phyloP scores from a whole-genome alignment of 305 asterid species.

The Solanum aculeatissimum region DNA sequence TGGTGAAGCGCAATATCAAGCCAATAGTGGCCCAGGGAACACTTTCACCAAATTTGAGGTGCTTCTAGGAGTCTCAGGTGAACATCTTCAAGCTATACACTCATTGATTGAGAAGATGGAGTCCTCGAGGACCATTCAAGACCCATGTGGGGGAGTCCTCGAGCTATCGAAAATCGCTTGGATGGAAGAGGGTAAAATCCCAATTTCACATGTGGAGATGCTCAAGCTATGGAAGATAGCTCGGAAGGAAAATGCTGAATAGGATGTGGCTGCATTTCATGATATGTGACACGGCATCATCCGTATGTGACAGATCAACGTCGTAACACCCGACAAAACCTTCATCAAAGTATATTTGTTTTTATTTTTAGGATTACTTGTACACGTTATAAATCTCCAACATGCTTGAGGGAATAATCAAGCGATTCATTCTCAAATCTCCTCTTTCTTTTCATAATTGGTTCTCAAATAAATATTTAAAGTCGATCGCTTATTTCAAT shows the following conservation, averaged over 20 bases:
- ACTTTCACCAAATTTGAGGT: background rate
- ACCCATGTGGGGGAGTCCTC: background rate
- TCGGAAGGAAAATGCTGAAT: background rate
- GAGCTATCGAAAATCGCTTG: background rate
- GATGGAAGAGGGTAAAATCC: background rate
- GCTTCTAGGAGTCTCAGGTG: background rate
- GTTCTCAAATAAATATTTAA: background rate
- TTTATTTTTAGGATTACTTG: background rate
- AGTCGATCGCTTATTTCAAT: background rate
- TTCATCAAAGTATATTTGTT: background rate
- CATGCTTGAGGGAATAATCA: background rate
- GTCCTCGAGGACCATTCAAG: background rate
- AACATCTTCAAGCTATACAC: background rate
- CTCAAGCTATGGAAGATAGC: background rate
- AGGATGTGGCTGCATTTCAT: background rate
- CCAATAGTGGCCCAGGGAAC: background rate
- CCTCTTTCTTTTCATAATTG: background rate
- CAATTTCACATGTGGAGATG: background rate
- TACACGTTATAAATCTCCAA: background rate
- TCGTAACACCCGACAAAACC: background rate
- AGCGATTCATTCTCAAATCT: background rate
- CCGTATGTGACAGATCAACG: background rate
- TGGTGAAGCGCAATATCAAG: background rate
- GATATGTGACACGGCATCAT: background rate
- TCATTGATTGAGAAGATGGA: background rate